These are phyloP conservation scores for Fraxinus albicans DNA, from an alignment of 305 asterid genomes.

Conservation along the genomic window DNA sequence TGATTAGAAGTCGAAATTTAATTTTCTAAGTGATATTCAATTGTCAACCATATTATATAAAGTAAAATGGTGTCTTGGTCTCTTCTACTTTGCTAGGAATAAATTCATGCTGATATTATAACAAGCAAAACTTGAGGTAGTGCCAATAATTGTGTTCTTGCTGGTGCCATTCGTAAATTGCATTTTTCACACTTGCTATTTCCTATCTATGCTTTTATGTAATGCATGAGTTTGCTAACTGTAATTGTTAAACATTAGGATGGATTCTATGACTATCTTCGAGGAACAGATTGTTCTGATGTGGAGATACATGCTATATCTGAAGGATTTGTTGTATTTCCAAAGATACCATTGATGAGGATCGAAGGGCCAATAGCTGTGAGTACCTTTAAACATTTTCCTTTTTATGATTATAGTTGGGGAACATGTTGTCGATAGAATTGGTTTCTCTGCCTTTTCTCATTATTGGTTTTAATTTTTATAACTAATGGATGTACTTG, in stretches of 20 bases:
- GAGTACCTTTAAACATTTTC: slow-evolving; percentile 39
- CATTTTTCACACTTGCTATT: background rate
- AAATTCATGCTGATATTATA: background rate
- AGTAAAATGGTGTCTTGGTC: background rate
- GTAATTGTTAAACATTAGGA: slow-evolving; percentile 41
- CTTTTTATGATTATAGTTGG: background rate
- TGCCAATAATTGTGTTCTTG: background rate
- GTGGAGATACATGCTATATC: slow-evolving; percentile 89
- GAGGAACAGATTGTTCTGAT: slow-evolving; percentile 78
- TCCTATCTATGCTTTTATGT: background rate
- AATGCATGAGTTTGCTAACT: background rate
- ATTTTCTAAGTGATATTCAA: background rate
- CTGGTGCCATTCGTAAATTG: background rate
- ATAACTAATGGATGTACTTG: slow-evolving; percentile 20
- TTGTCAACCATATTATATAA: background rate
- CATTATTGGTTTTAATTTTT: slow-evolving; percentile 9
- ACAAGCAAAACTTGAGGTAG: background rate
- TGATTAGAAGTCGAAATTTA: slow-evolving; percentile 2
- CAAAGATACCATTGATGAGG: slow-evolving; percentile 96
- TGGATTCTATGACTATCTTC: slow-evolving; percentile 86
- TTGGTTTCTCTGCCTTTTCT: slow-evolving; percentile 5
- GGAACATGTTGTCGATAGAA: background rate
- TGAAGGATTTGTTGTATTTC: slow-evolving; percentile 93
- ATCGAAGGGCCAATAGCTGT: slow-evolving; percentile 96
- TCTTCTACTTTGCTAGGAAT: background rate